These are phyloP conservation scores for Rugiboletus extremiorientalis DNA, from an alignment of 1,284 basidiomycete genomes.

Conservation along the genomic window DNA sequence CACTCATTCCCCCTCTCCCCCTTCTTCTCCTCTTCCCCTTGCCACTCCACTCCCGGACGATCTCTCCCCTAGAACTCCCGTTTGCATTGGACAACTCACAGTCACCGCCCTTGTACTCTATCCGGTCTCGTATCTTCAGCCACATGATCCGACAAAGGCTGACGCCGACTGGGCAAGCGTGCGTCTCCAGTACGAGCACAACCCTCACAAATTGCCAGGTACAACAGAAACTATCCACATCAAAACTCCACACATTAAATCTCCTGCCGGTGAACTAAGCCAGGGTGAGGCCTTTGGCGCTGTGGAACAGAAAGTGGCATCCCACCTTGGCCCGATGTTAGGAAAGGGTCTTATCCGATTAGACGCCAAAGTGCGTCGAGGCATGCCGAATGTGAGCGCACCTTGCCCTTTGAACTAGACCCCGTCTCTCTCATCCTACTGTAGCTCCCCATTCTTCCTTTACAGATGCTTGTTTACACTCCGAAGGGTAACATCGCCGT, in stretches of 20 bases:
- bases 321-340: slow-evolving; percentile 76
- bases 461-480: slow-evolving; percentile 89
- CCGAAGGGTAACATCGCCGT: slow-evolving; percentile 87
- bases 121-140: slow-evolving; percentile 70
- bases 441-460: slow-evolving; percentile 75
- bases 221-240: slow-evolving; percentile 82
- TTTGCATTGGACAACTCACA: slow-evolving; percentile 86
- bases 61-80: slow-evolving; percentile 70
- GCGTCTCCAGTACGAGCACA: slow-evolving; percentile 71
- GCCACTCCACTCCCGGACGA: slow-evolving; percentile 44
- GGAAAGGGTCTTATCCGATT: slow-evolving; percentile 80
- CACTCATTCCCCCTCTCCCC: slow-evolving; percentile 71
- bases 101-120: slow-evolving; percentile 86
- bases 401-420: slow-evolving; percentile 15
- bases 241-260: slow-evolving; percentile 57
- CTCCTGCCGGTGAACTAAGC: slow-evolving; percentile 49
- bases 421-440: slow-evolving; percentile 18
- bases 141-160: slow-evolving; percentile 42
- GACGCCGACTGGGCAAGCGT: slow-evolving; percentile 76
- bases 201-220: slow-evolving; percentile 49
- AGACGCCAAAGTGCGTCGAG: slow-evolving; percentile 76
- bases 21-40: slow-evolving; percentile 41
- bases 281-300: slow-evolving; percentile 77
- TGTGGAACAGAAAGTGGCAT: slow-evolving; percentile 81
- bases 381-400: slow-evolving; percentile 54